Conservation (phyloP, 345 rosid species). For the thale cress (Arabidopsis thaliana) region DNA sequence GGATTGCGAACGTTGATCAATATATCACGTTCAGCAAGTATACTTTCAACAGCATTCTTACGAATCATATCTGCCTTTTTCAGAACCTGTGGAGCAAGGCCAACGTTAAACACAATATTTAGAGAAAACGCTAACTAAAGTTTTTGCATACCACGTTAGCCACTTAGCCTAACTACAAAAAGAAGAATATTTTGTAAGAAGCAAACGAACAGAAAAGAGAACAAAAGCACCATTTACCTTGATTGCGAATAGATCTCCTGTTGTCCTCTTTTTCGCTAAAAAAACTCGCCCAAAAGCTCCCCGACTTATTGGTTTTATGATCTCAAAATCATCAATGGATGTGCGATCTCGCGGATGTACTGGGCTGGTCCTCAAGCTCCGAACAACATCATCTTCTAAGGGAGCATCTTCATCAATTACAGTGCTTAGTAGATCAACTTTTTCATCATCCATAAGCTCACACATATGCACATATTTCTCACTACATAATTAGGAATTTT, state of each 20-base stretch:
- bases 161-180: conserved; percentile 9
- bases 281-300: conserved; percentile 99
- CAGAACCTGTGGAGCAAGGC: conserved; percentile 69
- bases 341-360: conserved; percentile 93
- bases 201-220: conserved; percentile 3
- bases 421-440: conserved; percentile 82
- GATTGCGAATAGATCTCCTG: conserved; percentile 98
- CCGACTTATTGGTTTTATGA: conserved; percentile 98
- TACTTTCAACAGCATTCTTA: conserved; percentile 99
- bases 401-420: conserved; percentile 95
- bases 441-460: conserved; percentile 90
- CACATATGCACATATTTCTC: conserved; percentile 97
- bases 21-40: conserved; percentile 99
- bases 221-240: conserved; percentile 60
- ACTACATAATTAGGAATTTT: conserved; percentile 53
- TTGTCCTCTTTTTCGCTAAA: conserved; percentile 95
- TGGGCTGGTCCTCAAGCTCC: conserved; percentile 97
- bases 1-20: conserved; percentile 98
- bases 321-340: conserved; percentile 96
- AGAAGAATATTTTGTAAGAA: conserved; percentile 9
- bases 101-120: conserved; percentile 23
- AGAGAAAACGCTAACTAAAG: conserved; percentile 37
- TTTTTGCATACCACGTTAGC: conserved; percentile 21
- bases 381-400: conserved; percentile 94
- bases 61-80: conserved; percentile 99